Evolutionary conservation across 176 grass and related monocot genomes (phyloP).

Genomic region (Cymbopogon citratus): DNA sequence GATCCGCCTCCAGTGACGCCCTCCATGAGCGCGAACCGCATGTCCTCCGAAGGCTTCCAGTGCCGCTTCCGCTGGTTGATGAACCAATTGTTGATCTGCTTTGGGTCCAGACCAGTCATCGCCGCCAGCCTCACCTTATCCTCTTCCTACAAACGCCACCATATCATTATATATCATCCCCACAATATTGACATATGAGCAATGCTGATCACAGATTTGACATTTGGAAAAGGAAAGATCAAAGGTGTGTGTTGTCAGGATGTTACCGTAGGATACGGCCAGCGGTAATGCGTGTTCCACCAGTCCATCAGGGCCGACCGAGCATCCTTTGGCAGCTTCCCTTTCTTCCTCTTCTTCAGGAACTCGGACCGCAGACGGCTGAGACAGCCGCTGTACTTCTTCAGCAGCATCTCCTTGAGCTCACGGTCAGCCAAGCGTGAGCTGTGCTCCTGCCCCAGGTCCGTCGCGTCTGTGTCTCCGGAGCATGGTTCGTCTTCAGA

Average conservation of each 20-base stretch:
- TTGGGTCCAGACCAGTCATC: constrained; percentile 70
- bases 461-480: constrained; percentile 42
- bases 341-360: too few relatives aligned
- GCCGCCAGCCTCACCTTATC: constrained; percentile 71
- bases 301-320: too few relatives aligned
- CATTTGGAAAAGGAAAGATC: not conserved
- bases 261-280: too few relatives aligned
- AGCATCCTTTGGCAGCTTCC: too few relatives aligned
- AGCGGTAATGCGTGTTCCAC: too few relatives aligned
- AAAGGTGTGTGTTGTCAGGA: too few relatives aligned
- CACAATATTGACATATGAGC: not conserved
- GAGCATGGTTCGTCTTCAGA: constrained; percentile 80
- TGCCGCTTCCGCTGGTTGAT: constrained; percentile 94
- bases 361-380: too few relatives aligned
- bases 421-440: too few relatives aligned
- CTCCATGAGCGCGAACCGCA: constrained; percentile 81
- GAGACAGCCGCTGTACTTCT: too few relatives aligned
- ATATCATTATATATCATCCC: not conserved
- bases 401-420: too few relatives aligned
- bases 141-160: constrained; percentile 49
- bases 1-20: not conserved
- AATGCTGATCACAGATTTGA: not conserved
- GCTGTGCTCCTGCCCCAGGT: not conserved
- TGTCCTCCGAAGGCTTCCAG: constrained; percentile 94
- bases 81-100: constrained; percentile 99